A percentile compares a stretch with the other conserved stretches of the same genome.
Conservation (phyloP, 2,329 filamentous ascomycete genomes). For the Nannizziopsis arthrosporioides region DNA sequence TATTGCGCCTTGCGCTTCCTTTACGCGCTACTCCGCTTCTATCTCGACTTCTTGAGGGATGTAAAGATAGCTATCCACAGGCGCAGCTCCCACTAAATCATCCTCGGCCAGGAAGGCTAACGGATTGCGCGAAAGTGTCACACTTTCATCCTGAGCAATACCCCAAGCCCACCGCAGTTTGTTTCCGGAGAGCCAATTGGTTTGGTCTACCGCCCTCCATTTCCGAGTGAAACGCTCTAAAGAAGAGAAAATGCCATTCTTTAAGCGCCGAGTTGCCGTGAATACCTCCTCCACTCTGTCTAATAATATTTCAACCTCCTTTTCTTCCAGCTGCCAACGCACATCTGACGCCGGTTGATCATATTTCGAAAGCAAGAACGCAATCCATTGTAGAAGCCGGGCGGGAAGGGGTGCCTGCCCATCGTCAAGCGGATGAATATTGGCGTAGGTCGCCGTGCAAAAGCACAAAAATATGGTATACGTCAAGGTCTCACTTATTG, state of each 20-base stretch:
- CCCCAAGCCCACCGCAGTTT: conserved; percentile 36
- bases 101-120: conserved; percentile 21
- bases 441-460: conserved; percentile 21
- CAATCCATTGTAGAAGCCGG: conserved; percentile 28
- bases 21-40: neutral
- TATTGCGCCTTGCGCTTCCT: too few relatives aligned
- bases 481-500: conserved; percentile 17
- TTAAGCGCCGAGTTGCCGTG: neutral
- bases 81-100: neutral
- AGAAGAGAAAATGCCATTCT: neutral
- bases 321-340: conserved; percentile 23
- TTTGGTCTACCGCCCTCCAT: conserved; percentile 10
- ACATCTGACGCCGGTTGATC: conserved; percentile 22
- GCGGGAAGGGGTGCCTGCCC: conserved; percentile 20
- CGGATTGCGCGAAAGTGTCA: conserved; percentile 27
- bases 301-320: conserved; percentile 20
- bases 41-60: conserved; percentile 21
- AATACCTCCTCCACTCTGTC: conserved; percentile 16
- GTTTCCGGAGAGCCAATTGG: conserved; percentile 27
- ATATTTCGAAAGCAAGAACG: conserved; percentile 27
- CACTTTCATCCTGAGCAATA: conserved; percentile 30
- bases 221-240: neutral
- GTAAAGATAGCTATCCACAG: conserved; percentile 26
- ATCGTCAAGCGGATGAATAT: conserved; percentile 3
- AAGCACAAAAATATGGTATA: conserved; percentile 28